phyloP scores from a whole-genome alignment of 129 eudicot genomes.

The Mikania micrantha region DNA sequence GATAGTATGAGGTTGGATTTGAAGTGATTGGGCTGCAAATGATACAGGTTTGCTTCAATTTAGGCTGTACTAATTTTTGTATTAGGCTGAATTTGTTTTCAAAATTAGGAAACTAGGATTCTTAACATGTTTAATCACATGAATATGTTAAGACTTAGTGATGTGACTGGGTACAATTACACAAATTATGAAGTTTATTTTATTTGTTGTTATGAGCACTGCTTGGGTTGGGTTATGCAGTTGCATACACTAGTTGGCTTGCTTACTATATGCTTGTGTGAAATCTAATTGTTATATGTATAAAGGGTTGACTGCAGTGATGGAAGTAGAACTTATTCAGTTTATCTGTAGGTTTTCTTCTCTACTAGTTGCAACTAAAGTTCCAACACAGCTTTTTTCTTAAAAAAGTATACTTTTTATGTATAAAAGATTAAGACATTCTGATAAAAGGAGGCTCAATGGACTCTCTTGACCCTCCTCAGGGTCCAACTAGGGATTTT shows the following conservation, averaged over 20 bases:
- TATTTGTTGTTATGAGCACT: background rate
- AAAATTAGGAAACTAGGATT: background rate
- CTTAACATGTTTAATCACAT: too few relatives aligned
- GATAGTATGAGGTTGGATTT: background rate
- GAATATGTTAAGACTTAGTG: background rate
- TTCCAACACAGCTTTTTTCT: too few relatives aligned
- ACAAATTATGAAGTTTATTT: background rate
- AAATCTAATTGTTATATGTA: background rate
- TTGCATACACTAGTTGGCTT: background rate
- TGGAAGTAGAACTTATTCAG: too few relatives aligned
- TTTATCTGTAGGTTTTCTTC: too few relatives aligned
- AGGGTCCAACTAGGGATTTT: too few relatives aligned
- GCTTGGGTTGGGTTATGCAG: background rate
- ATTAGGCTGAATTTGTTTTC: constrained; percentile 2
- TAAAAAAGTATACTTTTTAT: too few relatives aligned
- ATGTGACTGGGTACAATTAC: background rate
- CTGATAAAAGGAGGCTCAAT: too few relatives aligned
- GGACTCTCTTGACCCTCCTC: too few relatives aligned
- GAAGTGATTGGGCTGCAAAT: background rate
- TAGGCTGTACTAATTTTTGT: background rate
- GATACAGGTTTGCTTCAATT: background rate
- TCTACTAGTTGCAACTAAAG: too few relatives aligned
- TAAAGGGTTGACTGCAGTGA: background rate
- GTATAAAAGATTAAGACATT: too few relatives aligned
- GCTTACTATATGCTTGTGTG: background rate